Conservation (phyloP, 768 basidiomycete genomes). For the Boletales sp. region DNA sequence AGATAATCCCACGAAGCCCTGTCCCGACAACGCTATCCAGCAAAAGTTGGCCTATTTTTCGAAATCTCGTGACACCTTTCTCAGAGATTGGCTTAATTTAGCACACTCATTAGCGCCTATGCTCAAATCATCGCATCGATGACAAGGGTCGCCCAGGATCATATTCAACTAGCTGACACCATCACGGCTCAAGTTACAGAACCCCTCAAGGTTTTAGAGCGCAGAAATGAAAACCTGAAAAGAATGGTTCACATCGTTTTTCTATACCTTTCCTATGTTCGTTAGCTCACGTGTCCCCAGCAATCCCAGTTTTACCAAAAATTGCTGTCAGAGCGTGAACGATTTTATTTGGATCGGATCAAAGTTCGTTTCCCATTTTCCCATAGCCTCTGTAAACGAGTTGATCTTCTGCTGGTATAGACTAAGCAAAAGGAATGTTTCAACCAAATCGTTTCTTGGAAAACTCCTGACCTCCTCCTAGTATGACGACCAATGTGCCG, state of each 20-base stretch:
- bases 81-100: constrained; percentile 29
- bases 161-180: constrained; percentile 61
- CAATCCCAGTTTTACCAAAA: constrained; percentile 71
- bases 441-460: neutral
- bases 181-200: constrained; percentile 60
- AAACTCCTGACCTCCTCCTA: constrained; percentile 27
- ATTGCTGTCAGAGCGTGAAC: constrained; percentile 67
- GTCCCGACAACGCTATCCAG: constrained; percentile 47
- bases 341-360: constrained; percentile 58
- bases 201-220: constrained; percentile 56
- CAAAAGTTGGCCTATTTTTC: constrained; percentile 45
- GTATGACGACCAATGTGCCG: constrained; percentile 79
- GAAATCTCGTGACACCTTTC: neutral
- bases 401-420: constrained; percentile 12
- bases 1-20: constrained; percentile 61
- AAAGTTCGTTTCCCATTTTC: constrained; percentile 47
- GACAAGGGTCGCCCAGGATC: constrained; percentile 61
- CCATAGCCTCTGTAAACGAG: neutral
- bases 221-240: constrained; percentile 60
- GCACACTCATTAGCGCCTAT: constrained; percentile 73
- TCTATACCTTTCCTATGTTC: neutral
- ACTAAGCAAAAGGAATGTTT: constrained; percentile 31
- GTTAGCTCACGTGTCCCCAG: constrained; percentile 34
- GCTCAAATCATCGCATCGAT: constrained; percentile 62
- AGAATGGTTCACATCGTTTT: constrained; percentile 48